Evolutionary conservation across 2,329 filamentous ascomycete species (phyloP).

Genomic region (Myriosclerotinia curreyana): DNA sequence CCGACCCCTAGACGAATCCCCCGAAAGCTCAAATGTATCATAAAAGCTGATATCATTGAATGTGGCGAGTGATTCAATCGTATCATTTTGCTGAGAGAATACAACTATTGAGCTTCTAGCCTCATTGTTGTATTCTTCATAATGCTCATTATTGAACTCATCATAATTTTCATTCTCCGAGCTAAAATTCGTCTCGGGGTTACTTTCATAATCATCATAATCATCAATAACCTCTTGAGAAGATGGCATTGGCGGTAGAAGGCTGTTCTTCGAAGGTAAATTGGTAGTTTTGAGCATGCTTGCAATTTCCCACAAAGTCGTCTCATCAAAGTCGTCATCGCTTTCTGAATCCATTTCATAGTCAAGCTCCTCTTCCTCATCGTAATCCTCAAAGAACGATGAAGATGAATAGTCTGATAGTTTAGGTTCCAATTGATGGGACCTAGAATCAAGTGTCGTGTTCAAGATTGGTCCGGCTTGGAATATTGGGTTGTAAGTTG

Average conservation of each 20-base stretch:
- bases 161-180: conserved; percentile 22
- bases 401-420: conserved; percentile 41
- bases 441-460: conserved; percentile 32
- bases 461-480: conserved; percentile 29
- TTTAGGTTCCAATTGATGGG: conserved; percentile 32
- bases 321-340: conserved; percentile 53
- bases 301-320: conserved; percentile 62
- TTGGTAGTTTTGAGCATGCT: conserved; percentile 53
- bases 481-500: conserved; percentile 38
- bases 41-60: background rate
- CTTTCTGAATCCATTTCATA: conserved; percentile 40
- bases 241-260: conserved; percentile 41
- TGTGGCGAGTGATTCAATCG: background rate
- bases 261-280: conserved; percentile 51
- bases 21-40: background rate
- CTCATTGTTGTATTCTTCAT: background rate
- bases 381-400: conserved; percentile 57
- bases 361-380: conserved; percentile 43
- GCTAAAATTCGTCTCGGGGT: conserved; percentile 28
- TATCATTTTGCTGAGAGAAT: conserved; percentile 4
- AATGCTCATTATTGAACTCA: background rate
- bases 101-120: conserved; percentile 6
- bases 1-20: background rate
- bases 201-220: conserved; percentile 23
- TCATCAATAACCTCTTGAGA: conserved; percentile 27